Percentiles rank a stretch among this genome's conserved stretches.
Evolutionary conservation across 306 rosid genomes (phyloP).

Genomic region (Myrica gale): DNA sequence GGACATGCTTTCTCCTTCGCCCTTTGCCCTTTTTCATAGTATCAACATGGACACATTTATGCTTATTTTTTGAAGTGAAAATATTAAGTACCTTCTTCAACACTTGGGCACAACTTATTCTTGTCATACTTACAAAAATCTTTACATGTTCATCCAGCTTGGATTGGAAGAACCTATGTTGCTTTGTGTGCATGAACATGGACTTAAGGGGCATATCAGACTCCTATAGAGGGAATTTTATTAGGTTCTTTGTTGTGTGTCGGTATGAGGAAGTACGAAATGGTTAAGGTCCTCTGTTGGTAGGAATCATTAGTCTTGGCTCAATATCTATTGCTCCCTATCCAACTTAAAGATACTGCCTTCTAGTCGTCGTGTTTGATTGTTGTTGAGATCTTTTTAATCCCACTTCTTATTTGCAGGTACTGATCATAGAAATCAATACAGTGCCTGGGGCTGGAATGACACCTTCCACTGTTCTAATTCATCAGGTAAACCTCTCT

Average conservation of each 20-base stretch:
- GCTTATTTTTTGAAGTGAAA: not conserved
- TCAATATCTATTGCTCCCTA: not conserved
- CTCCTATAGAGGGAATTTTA: not conserved
- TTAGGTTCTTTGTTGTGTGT: not conserved
- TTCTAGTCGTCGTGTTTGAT: not conserved
- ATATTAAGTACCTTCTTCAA: too few relatives aligned
- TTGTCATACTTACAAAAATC: too few relatives aligned
- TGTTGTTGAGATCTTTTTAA: slow-evolving; percentile 13
- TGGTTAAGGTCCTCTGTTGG: not conserved
- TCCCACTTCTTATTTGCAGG: slow-evolving; percentile 42
- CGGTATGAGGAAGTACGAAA: not conserved
- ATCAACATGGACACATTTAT: not conserved
- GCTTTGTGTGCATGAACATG: too few relatives aligned
- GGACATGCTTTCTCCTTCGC: slow-evolving; percentile 5
- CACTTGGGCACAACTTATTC: not conserved
- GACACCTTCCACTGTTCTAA: slow-evolving; percentile 93
- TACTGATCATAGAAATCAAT: slow-evolving; percentile 84
- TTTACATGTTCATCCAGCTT: too few relatives aligned
- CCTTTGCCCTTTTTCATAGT: not conserved
- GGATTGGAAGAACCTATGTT: too few relatives aligned
- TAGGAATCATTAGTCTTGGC: not conserved
- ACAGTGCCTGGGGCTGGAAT: slow-evolving; percentile 99
- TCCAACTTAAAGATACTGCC: too few relatives aligned
- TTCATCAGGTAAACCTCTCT: slow-evolving; percentile 71
- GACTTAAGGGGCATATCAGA: not conserved